A percentile compares a stretch with the other conserved stretches of the same genome.
Conservation (phyloP, 371 early-diverging fungal genomes). For the Saksenaea oblongispora region DNA sequence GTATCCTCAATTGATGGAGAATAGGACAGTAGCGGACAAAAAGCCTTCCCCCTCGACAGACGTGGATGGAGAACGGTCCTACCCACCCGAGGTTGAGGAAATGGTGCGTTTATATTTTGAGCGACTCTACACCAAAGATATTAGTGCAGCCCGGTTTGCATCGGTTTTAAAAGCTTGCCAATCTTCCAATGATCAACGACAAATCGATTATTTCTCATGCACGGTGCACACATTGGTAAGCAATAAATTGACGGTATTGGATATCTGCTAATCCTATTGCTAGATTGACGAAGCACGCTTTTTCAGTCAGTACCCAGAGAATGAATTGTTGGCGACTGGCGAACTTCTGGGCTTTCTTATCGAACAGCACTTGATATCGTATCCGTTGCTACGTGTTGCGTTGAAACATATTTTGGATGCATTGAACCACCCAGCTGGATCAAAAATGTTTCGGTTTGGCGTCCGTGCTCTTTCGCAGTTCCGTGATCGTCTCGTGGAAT, state of each 20-base stretch:
- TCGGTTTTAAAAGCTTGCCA: slow-evolving; percentile 73
- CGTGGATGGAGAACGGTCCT: slow-evolving; percentile 18
- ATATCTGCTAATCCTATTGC: not conserved
- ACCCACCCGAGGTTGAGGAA: slow-evolving; percentile 69
- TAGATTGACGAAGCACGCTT: slow-evolving; percentile 92
- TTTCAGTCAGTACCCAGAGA: slow-evolving; percentile 91
- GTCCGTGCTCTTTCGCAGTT: slow-evolving; percentile 85
- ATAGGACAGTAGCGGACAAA: slow-evolving; percentile 8
- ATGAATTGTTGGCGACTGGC: slow-evolving; percentile 84
- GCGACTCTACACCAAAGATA: slow-evolving; percentile 72
- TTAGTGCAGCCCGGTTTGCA: slow-evolving; percentile 72
- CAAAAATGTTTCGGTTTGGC: slow-evolving; percentile 91
- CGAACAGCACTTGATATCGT: slow-evolving; percentile 79
- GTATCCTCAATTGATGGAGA: slow-evolving; percentile 29
- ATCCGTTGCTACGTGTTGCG: slow-evolving; percentile 75
- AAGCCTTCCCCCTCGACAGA: slow-evolving; percentile 6
- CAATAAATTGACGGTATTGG: not conserved
- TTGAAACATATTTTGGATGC: slow-evolving; percentile 86
- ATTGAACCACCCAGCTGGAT: slow-evolving; percentile 71
- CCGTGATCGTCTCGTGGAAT: slow-evolving; percentile 78
- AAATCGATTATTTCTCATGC: slow-evolving; percentile 76
- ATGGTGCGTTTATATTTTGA: slow-evolving; percentile 78
- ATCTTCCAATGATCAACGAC: slow-evolving; percentile 64
- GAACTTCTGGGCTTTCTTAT: slow-evolving; percentile 87
- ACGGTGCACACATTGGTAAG: slow-evolving; percentile 76